A percentile compares a stretch with the other conserved stretches of the same genome.
phyloP scores from a whole-genome alignment of 2,329 filamentous ascomycete species.

The Hymenoscyphus fructigenus region DNA sequence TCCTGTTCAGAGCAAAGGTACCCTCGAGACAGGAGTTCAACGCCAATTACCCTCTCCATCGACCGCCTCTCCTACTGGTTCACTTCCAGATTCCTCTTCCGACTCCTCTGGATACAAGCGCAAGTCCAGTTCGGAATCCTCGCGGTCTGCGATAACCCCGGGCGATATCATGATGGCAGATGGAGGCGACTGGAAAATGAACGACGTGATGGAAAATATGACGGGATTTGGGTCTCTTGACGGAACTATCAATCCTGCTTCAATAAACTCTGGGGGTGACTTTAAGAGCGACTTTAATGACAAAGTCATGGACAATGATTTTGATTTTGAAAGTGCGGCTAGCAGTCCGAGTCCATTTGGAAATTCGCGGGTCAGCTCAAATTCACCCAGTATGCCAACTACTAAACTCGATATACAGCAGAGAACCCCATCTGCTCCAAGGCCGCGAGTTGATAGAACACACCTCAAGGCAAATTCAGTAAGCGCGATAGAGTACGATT shows the following conservation, averaged over 20 bases:
- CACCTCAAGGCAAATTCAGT: conserved; percentile 48
- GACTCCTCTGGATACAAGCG: conserved; percentile 53
- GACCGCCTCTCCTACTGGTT: conserved; percentile 38
- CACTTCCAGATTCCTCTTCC: conserved; percentile 51
- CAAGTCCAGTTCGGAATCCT: conserved; percentile 47
- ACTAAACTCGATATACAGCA: conserved; percentile 40
- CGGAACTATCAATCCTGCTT: conserved; percentile 40
- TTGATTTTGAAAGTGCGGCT: conserved; percentile 59
- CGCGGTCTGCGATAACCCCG: conserved; percentile 43
- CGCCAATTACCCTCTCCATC: conserved; percentile 30
- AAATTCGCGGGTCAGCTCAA: conserved; percentile 36
- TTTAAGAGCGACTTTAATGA: conserved; percentile 41
- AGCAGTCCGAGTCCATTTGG: conserved; percentile 51
- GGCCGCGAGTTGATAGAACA: conserved; percentile 28
- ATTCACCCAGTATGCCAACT: conserved; percentile 44
- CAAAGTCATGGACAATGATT: conserved; percentile 48
- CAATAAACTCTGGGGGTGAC: conserved; percentile 27
- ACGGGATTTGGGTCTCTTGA: conserved; percentile 41
- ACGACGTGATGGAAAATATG: conserved; percentile 25
- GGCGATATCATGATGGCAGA: conserved; percentile 47
- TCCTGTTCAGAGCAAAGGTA: conserved; percentile 23
- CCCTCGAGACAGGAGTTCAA: conserved; percentile 26
- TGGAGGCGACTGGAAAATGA: conserved; percentile 45
- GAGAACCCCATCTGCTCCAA: conserved; percentile 29
- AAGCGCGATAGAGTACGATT: conserved; percentile 20